phyloP scores from a whole-genome alignment of 2,329 filamentous ascomycete species.

The Penicillium sp. region DNA sequence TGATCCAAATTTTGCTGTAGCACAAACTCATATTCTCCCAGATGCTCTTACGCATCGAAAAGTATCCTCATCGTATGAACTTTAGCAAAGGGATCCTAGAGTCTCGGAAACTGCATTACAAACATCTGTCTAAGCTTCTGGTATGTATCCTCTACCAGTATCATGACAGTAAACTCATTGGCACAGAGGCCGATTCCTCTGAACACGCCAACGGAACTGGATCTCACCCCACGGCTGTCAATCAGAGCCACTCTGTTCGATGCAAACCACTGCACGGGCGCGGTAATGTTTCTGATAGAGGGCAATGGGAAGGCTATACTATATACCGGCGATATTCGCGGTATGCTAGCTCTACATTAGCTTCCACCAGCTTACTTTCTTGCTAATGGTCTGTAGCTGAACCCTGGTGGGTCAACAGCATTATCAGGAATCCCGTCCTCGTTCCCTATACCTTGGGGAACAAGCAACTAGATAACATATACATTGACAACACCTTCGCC shows the following conservation, averaged over 20 bases:
- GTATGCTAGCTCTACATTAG: slow-evolving; percentile 22
- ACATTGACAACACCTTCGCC: slow-evolving; percentile 78
- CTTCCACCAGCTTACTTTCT: background rate
- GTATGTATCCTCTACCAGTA: slow-evolving; percentile 34
- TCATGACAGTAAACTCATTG: too few species aligned
- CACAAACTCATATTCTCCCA: slow-evolving; percentile 19
- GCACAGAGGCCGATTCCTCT: slow-evolving; percentile 66
- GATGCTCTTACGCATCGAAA: slow-evolving; percentile 72
- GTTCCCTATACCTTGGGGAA: slow-evolving; percentile 62
- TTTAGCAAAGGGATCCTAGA: slow-evolving; percentile 70
- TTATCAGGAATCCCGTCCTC: slow-evolving; percentile 62
- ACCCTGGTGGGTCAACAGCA: slow-evolving; percentile 69
- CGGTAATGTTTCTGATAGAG: slow-evolving; percentile 95
- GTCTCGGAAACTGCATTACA: slow-evolving; percentile 63
- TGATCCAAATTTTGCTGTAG: too few species aligned
- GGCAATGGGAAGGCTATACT: slow-evolving; percentile 61
- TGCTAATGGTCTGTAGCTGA: slow-evolving; percentile 46
- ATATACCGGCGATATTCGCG: slow-evolving; percentile 81
- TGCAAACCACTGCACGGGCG: slow-evolving; percentile 83
- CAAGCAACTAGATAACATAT: slow-evolving; percentile 67
- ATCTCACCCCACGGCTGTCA: slow-evolving; percentile 58
- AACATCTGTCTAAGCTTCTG: slow-evolving; percentile 61
- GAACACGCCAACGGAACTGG: slow-evolving; percentile 67
- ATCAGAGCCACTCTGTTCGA: slow-evolving; percentile 78
- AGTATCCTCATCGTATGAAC: slow-evolving; percentile 70